Conservation (phyloP, 768 basidiomycete genomes). For the Coprinellus micaceus region DNA sequence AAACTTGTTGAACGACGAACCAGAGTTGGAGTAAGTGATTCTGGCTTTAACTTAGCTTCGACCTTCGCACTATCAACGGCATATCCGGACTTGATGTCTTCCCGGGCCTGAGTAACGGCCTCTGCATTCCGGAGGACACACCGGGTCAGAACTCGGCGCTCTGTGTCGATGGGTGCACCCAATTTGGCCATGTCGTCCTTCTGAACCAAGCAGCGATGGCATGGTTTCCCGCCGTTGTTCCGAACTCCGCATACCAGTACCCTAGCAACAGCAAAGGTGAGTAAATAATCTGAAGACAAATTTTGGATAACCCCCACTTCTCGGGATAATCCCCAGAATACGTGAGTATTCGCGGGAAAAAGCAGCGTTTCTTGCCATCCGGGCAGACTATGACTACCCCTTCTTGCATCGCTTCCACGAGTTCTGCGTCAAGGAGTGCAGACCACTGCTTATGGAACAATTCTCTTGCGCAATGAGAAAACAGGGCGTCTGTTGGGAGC, state of each 20-base stretch:
- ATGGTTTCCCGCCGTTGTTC: conserved; percentile 32
- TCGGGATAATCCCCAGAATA: conserved; percentile 8
- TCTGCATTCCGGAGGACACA: too few relatives aligned
- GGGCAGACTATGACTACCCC: too few relatives aligned
- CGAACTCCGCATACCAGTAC: conserved; percentile 28
- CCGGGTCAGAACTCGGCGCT: too few relatives aligned
- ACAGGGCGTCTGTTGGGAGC: not conserved
- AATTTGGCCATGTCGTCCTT: conserved; percentile 24
- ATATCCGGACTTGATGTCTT: not conserved
- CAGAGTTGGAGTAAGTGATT: not conserved
- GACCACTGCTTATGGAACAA: too few relatives aligned
- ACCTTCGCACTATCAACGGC: conserved; percentile 14
- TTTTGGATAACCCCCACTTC: not conserved
- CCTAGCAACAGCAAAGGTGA: not conserved
- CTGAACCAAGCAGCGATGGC: conserved; percentile 30
- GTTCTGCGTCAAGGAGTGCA: too few relatives aligned
- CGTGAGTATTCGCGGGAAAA: too few relatives aligned
- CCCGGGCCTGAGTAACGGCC: not conserved
- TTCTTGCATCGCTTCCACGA: too few relatives aligned
- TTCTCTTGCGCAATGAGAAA: not conserved
- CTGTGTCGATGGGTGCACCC: conserved; percentile 14
- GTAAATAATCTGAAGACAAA: not conserved
- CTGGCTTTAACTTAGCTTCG: not conserved
- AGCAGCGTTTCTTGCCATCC: too few relatives aligned
- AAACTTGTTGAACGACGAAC: not conserved